Evolutionary conservation across 345 rosid genomes (phyloP).

Genomic region (Gossypium turneri): DNA sequence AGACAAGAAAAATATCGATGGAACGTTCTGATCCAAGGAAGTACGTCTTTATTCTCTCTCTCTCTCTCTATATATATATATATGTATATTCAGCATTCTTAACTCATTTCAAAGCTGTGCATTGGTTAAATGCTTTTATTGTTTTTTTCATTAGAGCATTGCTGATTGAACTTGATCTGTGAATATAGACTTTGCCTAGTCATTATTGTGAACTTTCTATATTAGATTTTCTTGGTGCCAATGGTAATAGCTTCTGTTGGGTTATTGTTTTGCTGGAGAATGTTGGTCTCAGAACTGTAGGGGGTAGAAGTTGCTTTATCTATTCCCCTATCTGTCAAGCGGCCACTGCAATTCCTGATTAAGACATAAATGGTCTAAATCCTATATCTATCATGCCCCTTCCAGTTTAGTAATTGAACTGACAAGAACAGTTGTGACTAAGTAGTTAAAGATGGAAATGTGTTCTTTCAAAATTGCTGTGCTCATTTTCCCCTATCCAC

Average conservation of each 20-base stretch:
- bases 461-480: neutral
- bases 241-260: neutral
- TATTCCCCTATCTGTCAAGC: neutral
- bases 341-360: neutral
- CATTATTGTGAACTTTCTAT: neutral
- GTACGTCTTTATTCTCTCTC: constrained; percentile 39
- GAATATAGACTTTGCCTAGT: neutral
- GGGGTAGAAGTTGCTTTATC: neutral
- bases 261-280: neutral
- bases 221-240: neutral
- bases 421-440: neutral
- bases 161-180: neutral
- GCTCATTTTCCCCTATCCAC: neutral
- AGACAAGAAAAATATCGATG: constrained; percentile 81
- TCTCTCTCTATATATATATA: neutral
- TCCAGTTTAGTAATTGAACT: neutral
- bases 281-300: neutral
- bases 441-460: neutral
- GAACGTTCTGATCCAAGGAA: constrained; percentile 87
- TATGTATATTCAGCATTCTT: neutral
- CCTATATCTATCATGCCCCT: neutral
- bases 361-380: neutral
- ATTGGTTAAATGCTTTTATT: neutral
- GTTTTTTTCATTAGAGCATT: neutral
- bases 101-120: neutral